A percentile compares a stretch with the other conserved stretches of the same genome.
These are phyloP conservation scores for Phoma sp. DNA, from an alignment of 2,329 filamentous ascomycete genomes.

Conservation along the genomic window DNA sequence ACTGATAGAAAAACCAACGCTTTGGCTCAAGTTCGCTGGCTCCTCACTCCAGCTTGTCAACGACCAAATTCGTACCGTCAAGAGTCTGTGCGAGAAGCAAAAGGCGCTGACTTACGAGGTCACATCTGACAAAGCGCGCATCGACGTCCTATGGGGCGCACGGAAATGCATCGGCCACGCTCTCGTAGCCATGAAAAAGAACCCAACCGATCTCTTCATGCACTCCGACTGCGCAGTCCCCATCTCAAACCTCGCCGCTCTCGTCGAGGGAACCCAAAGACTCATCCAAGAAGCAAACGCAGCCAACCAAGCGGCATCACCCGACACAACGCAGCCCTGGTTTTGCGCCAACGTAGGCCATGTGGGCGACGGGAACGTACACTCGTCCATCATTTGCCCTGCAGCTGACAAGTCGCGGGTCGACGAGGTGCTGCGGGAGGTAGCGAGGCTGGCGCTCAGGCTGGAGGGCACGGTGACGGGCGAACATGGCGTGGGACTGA, in stretches of 20 bases:
- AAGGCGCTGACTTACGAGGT: constrained; percentile 70
- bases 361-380: constrained; percentile 67
- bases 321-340: constrained; percentile 20
- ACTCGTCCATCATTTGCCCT: constrained; percentile 42
- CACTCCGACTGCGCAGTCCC: constrained; percentile 81
- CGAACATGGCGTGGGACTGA: constrained; percentile 81
- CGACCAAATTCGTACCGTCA: constrained; percentile 74
- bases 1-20: constrained; percentile 71
- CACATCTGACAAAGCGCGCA: constrained; percentile 65
- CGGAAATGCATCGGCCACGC: constrained; percentile 76
- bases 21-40: constrained; percentile 78
- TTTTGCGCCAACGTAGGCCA: constrained; percentile 67
- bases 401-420: constrained; percentile 30
- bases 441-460: constrained; percentile 78
- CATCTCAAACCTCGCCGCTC: constrained; percentile 71
- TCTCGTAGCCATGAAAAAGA: constrained; percentile 67
- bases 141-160: constrained; percentile 73
- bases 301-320: background rate
- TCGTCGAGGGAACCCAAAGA: constrained; percentile 75
- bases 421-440: constrained; percentile 56
- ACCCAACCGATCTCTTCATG: constrained; percentile 67
- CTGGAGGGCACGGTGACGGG: constrained; percentile 85
- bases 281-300: constrained; percentile 58
- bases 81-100: constrained; percentile 60
- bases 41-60: constrained; percentile 66